Conservation (phyloP, 306 rosid species). For the Alnus glutinosa region DNA sequence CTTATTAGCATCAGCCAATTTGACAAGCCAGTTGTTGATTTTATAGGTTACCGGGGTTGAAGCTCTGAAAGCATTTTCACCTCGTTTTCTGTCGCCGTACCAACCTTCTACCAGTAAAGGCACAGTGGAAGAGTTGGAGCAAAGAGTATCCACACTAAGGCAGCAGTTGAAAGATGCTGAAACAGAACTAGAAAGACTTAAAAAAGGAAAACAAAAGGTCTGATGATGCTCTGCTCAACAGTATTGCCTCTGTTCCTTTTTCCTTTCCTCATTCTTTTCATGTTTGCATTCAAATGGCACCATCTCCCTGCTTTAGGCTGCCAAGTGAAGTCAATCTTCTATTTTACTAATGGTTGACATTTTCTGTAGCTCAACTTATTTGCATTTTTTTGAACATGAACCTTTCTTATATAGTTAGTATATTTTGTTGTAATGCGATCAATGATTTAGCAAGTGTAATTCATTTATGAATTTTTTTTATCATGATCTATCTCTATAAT, state of each 20-base stretch:
- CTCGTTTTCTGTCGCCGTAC: slow-evolving; percentile 60
- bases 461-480: neutral
- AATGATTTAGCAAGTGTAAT: neutral
- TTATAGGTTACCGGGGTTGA: slow-evolving; percentile 89
- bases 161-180: slow-evolving; percentile 67
- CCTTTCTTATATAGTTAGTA: neutral
- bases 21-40: slow-evolving; percentile 17
- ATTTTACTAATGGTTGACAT: slow-evolving; percentile 12
- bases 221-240: slow-evolving; percentile 31
- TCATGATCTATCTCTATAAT: neutral
- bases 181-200: slow-evolving; percentile 62
- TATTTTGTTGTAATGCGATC: neutral
- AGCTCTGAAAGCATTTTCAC: slow-evolving; percentile 75
- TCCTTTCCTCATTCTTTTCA: slow-evolving; percentile 34
- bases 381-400: slow-evolving; percentile 16
- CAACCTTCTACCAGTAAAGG: slow-evolving; percentile 41
- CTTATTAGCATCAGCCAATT: slow-evolving; percentile 8
- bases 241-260: slow-evolving; percentile 18
- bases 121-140: slow-evolving; percentile 65
- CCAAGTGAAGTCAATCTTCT: slow-evolving; percentile 26
- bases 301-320: slow-evolving; percentile 28
- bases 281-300: slow-evolving; percentile 26
- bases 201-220: slow-evolving; percentile 49
- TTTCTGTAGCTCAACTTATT: slow-evolving; percentile 8
- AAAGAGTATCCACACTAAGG: slow-evolving; percentile 48